A percentile compares a stretch with the other conserved stretches of the same genome.
These are phyloP conservation scores for Debaryomycetaceae sp. DNA, from an alignment of 1,139 yeast species.

Conservation along the genomic window DNA sequence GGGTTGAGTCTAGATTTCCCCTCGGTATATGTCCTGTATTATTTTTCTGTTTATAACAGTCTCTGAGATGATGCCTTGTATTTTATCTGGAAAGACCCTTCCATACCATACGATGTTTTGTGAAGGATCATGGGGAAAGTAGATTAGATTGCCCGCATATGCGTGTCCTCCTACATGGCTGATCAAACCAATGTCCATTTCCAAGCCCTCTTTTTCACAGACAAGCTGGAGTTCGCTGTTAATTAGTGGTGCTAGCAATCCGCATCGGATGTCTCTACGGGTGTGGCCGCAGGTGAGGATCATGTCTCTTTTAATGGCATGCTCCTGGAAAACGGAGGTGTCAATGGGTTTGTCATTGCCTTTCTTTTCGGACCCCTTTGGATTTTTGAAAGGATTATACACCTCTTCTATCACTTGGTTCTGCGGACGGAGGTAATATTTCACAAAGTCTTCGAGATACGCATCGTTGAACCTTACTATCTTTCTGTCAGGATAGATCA, in stretches of 20 bases:
- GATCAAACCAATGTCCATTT: slow-evolving; percentile 49
- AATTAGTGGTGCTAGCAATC: slow-evolving; percentile 56
- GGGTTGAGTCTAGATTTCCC: slow-evolving; percentile 14
- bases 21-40: slow-evolving; percentile 55
- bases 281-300: slow-evolving; percentile 66
- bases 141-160: slow-evolving; percentile 71
- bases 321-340: slow-evolving; percentile 16
- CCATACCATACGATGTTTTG: slow-evolving; percentile 68
- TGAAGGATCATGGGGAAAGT: slow-evolving; percentile 37
- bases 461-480: slow-evolving; percentile 30
- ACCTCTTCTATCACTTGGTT: slow-evolving; percentile 12
- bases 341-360: slow-evolving; percentile 1
- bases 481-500: slow-evolving; percentile 56
- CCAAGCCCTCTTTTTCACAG: slow-evolving; percentile 23
- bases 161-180: slow-evolving; percentile 79
- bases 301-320: slow-evolving; percentile 18
- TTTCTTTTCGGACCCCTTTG: not conserved
- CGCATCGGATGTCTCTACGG: slow-evolving; percentile 64
- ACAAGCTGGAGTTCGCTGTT: slow-evolving; percentile 47
- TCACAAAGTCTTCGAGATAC: slow-evolving; percentile 38
- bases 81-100: slow-evolving; percentile 57
- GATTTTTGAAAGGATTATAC: slow-evolving; percentile 30
- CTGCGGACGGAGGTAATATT: slow-evolving; percentile 36
- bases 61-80: slow-evolving; percentile 61
- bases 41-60: slow-evolving; percentile 47